Conservation (phyloP, 1,139 yeast species). For the Yamadazyma dushanensis region DNA sequence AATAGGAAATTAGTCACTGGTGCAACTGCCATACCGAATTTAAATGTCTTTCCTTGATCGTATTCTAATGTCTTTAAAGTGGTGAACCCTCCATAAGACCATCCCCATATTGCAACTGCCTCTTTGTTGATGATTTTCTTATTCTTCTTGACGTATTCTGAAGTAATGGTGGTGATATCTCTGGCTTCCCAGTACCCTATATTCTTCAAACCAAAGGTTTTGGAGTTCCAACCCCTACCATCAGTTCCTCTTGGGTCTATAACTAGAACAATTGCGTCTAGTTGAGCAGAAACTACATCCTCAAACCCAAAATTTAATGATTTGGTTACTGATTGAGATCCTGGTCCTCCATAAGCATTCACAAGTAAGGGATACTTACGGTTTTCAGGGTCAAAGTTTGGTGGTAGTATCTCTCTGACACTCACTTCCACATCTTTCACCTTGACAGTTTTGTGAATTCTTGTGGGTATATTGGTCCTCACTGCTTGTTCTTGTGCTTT, state of each 20-base stretch:
- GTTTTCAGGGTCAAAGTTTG: constrained; percentile 52
- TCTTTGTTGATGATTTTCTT: constrained; percentile 56
- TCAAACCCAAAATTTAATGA: constrained; percentile 62
- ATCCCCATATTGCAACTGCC: constrained; percentile 85
- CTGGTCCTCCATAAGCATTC: constrained; percentile 93
- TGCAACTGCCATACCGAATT: constrained; percentile 78
- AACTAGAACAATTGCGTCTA: constrained; percentile 73
- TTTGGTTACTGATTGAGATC: constrained; percentile 70
- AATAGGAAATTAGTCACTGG: constrained; percentile 80
- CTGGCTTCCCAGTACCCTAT: constrained; percentile 89
- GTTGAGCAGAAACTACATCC: constrained; percentile 63
- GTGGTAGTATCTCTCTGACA: constrained; percentile 75
- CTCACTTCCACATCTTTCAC: constrained; percentile 56
- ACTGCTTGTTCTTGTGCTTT: constrained; percentile 15
- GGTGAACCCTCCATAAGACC: constrained; percentile 83
- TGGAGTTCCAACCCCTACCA: constrained; percentile 77
- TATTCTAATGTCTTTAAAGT: constrained; percentile 70
- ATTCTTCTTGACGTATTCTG: constrained; percentile 55
- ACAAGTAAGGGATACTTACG: constrained; percentile 78
- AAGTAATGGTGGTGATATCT: constrained; percentile 70
- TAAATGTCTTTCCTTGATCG: constrained; percentile 61
- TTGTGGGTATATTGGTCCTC: constrained; percentile 55
- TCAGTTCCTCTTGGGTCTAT: constrained; percentile 97
- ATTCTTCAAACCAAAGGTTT: constrained; percentile 63
- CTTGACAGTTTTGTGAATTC: constrained; percentile 46